These are phyloP conservation scores for Talaromyces piceae DNA, from an alignment of 2,329 filamentous ascomycete species.

Conservation along the genomic window DNA sequence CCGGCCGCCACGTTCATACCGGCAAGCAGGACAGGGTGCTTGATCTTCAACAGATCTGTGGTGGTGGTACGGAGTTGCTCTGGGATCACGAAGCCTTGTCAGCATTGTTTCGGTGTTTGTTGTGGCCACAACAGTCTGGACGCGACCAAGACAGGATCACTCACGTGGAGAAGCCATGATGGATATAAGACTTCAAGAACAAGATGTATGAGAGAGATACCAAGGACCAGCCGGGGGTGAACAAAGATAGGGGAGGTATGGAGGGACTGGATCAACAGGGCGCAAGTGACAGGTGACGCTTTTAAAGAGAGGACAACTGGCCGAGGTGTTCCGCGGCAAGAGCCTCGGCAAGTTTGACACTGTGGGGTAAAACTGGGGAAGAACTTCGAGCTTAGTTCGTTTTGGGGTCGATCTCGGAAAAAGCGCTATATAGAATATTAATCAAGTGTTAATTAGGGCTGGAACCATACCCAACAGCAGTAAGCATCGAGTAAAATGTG, in stretches of 20 bases:
- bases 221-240: not conserved
- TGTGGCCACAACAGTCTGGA: not conserved
- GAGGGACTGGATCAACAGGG: not conserved
- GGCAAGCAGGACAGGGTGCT: slow-evolving; percentile 89
- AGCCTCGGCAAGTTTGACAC: not conserved
- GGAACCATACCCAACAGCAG: no score
- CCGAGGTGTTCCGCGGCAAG: not conserved
- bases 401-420: no score
- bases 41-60: slow-evolving; percentile 96
- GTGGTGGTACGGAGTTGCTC: slow-evolving; percentile 84
- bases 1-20: slow-evolving; percentile 99
- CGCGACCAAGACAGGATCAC: slow-evolving; percentile 29
- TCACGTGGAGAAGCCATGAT: slow-evolving; percentile 74
- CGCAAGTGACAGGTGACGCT: not conserved
- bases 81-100: slow-evolving; percentile 30
- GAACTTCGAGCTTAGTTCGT: not conserved
- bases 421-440: no score
- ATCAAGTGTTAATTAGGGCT: no score
- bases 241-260: not conserved
- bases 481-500: no score
- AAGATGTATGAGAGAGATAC: not conserved
- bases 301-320: not conserved
- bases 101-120: slow-evolving; percentile 18
- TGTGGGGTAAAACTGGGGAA: slow-evolving; percentile 3
- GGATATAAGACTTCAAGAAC: not conserved